Evolutionary conservation across 2,329 filamentous ascomycete species (phyloP), one percentile per base, ranked within the genome.

Genomic region (Sphaerulina musiva): DNA sequence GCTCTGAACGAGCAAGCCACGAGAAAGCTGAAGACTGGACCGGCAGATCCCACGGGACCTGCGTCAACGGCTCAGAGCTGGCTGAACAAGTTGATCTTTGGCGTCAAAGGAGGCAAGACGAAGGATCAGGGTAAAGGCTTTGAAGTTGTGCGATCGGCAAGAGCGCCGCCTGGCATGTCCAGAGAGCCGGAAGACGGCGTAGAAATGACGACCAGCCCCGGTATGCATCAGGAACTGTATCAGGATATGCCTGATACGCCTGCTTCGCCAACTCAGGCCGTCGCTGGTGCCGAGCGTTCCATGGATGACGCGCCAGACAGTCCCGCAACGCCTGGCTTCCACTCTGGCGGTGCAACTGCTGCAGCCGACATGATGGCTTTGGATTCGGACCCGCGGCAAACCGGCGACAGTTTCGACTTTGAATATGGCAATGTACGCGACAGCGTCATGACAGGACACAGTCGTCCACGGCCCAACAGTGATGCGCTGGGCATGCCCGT

Each of bases 101-200:
- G 66, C 7, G 58, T 64, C 9, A 62, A 61, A 44, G 85, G 84
- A 10, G 87, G 86, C 12, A 95, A 95, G 73, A 89, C 84, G 6
- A 96, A 95, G 68, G 92, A 96, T 61, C 95, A 95, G 71, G 62
- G 57, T 29, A 97, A 97, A 71, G 93, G 93, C 0, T 98, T 98
- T 62, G 93, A 97, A 69, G 93, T 98, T 4, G 92, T 98, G 12
- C 78, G 93, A 65, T 96, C 91, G 68, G 82, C 89, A 6, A 82
- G 91, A 52, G 90, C 93, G 75, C 90, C 90, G 8, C 72, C 70
- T 2, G 85, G 87, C 6, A 84, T 85, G 54, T 86, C 89, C n/a
- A 59, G 59, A 12, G 57, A 56, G 8, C 77, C 85, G 54, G 86
- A 87, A 48, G 80, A 69, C 31, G 63, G 62, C 31, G 57, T 69